Evolutionary conservation across 805 yeast species (phyloP).

Genomic region (Yarrowia osloensis): DNA sequence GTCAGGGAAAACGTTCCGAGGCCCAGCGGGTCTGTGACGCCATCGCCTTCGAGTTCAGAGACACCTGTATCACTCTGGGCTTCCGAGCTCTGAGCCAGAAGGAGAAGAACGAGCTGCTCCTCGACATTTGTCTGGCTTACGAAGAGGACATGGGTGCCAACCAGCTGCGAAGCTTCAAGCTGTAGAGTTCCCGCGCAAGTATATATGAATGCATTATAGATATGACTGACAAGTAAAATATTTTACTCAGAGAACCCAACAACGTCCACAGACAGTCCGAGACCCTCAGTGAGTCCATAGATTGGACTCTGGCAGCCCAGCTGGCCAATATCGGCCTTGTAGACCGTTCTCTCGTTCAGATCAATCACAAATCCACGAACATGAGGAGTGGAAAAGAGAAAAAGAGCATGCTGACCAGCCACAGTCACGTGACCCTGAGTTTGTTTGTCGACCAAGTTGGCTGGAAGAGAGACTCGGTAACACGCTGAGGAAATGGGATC

Average conservation of each 20-base stretch:
- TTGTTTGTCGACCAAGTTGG: not conserved
- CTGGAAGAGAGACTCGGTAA: not conserved
- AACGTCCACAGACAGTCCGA: not conserved
- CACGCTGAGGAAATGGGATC: not conserved
- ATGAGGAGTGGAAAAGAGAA: not conserved
- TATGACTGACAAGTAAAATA: no score
- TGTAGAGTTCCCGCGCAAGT: not conserved
- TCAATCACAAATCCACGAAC: not conserved
- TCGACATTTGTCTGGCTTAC: slow-evolving; percentile 2
- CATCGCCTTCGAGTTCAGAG: not conserved
- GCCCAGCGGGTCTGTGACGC: not conserved
- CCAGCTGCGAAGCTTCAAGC: not conserved
- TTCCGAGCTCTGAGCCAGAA: not conserved
- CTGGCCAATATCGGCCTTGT: not conserved
- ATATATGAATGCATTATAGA: not conserved
- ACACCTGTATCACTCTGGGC: not conserved
- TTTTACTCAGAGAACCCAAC: not conserved
- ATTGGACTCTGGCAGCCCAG: not conserved
- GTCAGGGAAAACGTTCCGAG: not conserved
- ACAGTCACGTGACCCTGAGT: not conserved
- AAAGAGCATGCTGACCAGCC: not conserved
- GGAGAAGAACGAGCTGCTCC: slow-evolving; percentile 1
- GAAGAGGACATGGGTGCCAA: not conserved
- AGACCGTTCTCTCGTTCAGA: not conserved
- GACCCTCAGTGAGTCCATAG: not conserved